Evolutionary conservation across 2,329 filamentous ascomycete genomes (phyloP).

Genomic region (Akanthomyces lecanii): DNA sequence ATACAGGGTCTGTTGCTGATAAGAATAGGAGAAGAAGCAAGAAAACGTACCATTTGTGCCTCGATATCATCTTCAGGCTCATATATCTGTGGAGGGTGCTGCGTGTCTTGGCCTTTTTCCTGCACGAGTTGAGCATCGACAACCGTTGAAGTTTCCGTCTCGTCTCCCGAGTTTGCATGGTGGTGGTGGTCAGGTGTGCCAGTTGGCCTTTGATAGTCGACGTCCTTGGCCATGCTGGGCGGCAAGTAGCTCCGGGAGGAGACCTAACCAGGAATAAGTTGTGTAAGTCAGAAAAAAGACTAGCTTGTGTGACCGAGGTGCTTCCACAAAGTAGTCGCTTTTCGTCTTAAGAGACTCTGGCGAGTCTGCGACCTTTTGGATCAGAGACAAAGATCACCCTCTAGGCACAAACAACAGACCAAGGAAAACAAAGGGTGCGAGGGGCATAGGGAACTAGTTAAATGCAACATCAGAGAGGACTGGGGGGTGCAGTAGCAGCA

Average conservation of each 20-base stretch:
- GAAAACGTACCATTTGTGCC: slow-evolving; percentile 21
- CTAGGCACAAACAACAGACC: not conserved
- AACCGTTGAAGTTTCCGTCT: slow-evolving; percentile 17
- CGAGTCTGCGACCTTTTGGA: no score
- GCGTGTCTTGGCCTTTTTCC: slow-evolving; percentile 18
- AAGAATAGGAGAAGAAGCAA: not conserved
- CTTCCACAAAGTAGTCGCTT: no score
- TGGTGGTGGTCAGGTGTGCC: not conserved
- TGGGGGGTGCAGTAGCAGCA: not conserved
- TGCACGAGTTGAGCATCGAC: slow-evolving; percentile 15
- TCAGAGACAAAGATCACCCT: not conserved
- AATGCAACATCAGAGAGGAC: not conserved
- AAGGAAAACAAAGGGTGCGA: not conserved
- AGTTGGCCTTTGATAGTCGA: not conserved
- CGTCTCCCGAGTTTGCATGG: not conserved
- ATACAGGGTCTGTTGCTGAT: no score
- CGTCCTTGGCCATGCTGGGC: not conserved
- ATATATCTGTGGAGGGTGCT: slow-evolving; percentile 15
- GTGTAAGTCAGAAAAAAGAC: no score
- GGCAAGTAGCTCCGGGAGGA: not conserved
- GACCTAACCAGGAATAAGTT: not conserved
- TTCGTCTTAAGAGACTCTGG: no score
- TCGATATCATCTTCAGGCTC: slow-evolving; percentile 22
- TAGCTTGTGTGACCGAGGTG: no score
- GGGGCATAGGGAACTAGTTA: slow-evolving; percentile 1